Percentiles rank a stretch among this genome's conserved stretches.
Conservation (phyloP, 139 green algal species). For the Micromonas pusilla region DNA sequence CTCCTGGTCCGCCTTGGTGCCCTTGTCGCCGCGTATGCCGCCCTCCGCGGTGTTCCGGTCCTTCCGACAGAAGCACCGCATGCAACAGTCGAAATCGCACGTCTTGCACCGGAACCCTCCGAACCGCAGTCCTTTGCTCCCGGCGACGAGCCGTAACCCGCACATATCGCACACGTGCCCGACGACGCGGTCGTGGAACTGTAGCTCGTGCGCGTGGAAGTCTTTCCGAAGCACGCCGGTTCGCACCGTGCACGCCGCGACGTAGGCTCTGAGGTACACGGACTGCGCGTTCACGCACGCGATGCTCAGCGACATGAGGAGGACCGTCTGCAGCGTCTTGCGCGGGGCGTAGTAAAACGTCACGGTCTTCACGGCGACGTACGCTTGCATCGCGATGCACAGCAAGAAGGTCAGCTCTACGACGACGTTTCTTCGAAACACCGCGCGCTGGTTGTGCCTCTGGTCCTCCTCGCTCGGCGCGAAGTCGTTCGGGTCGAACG, state of each 20-base stretch:
- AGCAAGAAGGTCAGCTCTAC: neutral
- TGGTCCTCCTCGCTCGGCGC: neutral
- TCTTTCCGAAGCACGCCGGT: neutral
- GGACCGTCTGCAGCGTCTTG: neutral
- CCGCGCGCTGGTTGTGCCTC: neutral
- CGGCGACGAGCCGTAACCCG: neutral
- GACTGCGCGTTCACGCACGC: neutral
- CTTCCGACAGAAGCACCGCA: slow-evolving; percentile 7
- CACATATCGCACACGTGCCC: neutral
- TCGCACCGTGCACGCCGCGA: neutral
- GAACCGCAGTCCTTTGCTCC: neutral
- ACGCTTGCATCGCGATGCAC: neutral
- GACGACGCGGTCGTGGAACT: neutral
- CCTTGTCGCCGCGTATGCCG: neutral
- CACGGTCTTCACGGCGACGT: neutral
- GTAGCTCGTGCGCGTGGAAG: neutral
- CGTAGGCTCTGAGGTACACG: neutral
- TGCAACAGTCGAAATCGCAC: slow-evolving; percentile 10
- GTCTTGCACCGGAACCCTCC: neutral
- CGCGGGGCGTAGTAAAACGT: neutral
- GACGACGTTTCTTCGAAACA: neutral
- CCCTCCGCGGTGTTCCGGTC: neutral
- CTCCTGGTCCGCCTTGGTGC: neutral
- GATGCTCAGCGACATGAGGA: neutral
- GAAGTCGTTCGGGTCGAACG: neutral